Evolutionary conservation across 495 filamentous ascomycete species (phyloP).

Genomic region (Talaromyces nanjingensis): DNA sequence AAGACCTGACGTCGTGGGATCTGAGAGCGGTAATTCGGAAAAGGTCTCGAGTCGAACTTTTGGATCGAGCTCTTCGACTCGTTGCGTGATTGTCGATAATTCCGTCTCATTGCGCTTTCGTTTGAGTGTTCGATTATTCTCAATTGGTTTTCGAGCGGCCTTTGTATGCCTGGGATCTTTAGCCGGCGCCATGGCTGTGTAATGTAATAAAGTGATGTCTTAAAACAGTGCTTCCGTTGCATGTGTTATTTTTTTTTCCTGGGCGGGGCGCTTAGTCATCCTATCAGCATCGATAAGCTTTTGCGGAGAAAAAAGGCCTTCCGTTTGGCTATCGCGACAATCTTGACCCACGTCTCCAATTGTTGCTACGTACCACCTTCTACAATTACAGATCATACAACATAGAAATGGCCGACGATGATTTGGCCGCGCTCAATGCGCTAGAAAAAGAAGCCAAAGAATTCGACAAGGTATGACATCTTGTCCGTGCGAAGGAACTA

Average conservation of each 20-base stretch:
- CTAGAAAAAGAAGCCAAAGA: conserved; percentile 85
- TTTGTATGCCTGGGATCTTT: background rate
- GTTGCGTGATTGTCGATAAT: conserved; percentile 35
- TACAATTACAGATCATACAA: background rate
- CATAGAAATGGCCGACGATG: conserved; percentile 44
- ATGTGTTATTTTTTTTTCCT: conserved; percentile 7
- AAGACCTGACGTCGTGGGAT: conserved; percentile 72
- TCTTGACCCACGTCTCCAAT: background rate
- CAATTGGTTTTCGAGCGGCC: background rate
- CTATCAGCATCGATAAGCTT: background rate
- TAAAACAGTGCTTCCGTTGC: background rate
- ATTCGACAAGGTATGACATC: conserved; percentile 66
- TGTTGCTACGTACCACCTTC: background rate
- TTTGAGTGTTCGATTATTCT: conserved; percentile 44
- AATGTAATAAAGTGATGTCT: background rate
- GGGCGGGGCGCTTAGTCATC: conserved; percentile 7
- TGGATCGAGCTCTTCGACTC: conserved; percentile 46
- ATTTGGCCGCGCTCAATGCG: conserved; percentile 73
- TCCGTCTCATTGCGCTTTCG: conserved; percentile 51
- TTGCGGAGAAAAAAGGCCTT: conserved; percentile 1
- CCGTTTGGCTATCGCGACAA: conserved; percentile 1
- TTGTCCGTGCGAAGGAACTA: background rate
- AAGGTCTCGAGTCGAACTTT: conserved; percentile 47
- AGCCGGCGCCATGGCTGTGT: conserved; percentile 3
- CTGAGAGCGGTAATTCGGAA: conserved; percentile 78